These are phyloP conservation scores for Crithidia brevicula DNA, from an alignment of 208 protist species.

Conservation along the genomic window DNA sequence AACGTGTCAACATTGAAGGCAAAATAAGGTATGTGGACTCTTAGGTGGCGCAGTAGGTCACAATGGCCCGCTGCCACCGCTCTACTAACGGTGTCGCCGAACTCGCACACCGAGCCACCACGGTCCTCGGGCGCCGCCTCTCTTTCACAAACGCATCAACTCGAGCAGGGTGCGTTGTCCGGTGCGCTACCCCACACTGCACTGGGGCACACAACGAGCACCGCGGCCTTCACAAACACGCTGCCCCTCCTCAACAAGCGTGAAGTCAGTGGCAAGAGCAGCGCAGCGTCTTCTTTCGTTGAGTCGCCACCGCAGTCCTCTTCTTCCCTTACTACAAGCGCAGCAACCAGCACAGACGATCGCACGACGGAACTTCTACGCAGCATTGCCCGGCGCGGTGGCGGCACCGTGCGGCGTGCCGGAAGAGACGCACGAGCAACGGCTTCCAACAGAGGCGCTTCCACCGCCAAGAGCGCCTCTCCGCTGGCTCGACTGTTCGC, in stretches of 20 bases:
- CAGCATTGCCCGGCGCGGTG: conserved; percentile 23
- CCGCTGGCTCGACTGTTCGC: conserved; percentile 25
- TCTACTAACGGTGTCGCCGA: too few species aligned
- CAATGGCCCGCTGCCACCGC: background rate
- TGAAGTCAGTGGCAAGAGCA: too few species aligned
- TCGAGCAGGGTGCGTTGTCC: too few species aligned
- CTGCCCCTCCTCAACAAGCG: background rate
- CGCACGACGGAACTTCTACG: conserved; percentile 27
- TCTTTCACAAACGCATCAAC: too few species aligned
- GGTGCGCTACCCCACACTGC: too few species aligned
- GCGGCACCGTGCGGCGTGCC: conserved; percentile 6
- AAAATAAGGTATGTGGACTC: background rate
- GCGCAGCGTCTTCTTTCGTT: too few species aligned
- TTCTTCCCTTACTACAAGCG: background rate
- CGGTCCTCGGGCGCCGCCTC: too few species aligned
- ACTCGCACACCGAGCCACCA: too few species aligned
- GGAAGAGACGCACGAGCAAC: background rate
- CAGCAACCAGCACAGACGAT: background rate
- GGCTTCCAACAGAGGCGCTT: background rate
- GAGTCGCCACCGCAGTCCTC: background rate
- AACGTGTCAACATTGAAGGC: too few species aligned
- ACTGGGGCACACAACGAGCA: too few species aligned
- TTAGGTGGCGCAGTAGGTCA: background rate
- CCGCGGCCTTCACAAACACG: background rate
- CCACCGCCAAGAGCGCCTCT: background rate